phyloP scores from a whole-genome alignment of 305 asterid genomes.

The Fraxinus xanthoxyloides region DNA sequence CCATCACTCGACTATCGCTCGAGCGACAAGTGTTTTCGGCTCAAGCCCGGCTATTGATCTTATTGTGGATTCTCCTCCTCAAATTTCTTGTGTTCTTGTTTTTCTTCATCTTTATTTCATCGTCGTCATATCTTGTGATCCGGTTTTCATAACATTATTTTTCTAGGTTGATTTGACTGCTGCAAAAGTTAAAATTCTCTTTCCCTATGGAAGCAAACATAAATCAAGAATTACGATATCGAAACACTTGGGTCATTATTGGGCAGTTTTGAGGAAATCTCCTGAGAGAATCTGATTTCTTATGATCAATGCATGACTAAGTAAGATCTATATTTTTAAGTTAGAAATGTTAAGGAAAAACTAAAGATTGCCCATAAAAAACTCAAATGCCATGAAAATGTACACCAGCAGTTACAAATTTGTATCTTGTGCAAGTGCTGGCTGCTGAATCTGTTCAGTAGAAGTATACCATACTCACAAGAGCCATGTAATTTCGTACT shows the following conservation, averaged over 20 bases:
- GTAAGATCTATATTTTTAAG: neutral
- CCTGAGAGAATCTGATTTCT: neutral
- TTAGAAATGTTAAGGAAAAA: neutral
- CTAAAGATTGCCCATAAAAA: neutral
- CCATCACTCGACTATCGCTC: too few species aligned
- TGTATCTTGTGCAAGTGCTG: neutral
- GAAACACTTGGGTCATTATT: neutral
- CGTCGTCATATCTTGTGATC: too few species aligned
- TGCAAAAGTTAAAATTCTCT: neutral
- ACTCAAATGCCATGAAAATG: neutral
- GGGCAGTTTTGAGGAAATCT: neutral
- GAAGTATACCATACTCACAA: neutral
- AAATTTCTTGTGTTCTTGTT: too few species aligned
- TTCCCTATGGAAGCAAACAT: neutral
- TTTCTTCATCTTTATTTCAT: too few species aligned
- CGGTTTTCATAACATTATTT: too few species aligned
- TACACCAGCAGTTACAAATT: neutral
- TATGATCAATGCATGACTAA: neutral
- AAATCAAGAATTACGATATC: neutral
- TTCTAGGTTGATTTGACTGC: neutral
- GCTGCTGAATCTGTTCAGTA: neutral
- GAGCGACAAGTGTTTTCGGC: too few species aligned
- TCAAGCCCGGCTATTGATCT: too few species aligned
- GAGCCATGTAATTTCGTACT: neutral
- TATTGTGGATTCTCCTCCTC: too few species aligned